These are phyloP conservation scores for Daedaleopsis nitida DNA, from an alignment of 768 basidiomycete species.

Conservation along the genomic window DNA sequence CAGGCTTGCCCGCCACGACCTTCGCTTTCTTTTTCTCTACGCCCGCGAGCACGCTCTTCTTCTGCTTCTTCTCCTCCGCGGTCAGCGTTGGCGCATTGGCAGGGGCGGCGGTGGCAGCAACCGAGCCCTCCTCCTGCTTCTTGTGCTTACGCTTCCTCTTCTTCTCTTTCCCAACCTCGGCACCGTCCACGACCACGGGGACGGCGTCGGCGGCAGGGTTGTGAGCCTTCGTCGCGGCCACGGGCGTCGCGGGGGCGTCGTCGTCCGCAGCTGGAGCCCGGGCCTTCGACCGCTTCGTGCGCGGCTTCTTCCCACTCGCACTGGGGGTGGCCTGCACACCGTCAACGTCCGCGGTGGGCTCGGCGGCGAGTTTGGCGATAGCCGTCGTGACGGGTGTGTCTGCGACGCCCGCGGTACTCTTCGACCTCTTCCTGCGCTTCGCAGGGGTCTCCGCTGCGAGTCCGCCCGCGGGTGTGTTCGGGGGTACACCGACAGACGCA, in stretches of 20 bases:
- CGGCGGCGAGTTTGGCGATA: constrained; percentile 21
- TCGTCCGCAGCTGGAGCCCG: constrained; percentile 4
- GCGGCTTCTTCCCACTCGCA: constrained; percentile 12
- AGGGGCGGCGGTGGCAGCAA: constrained; percentile 1
- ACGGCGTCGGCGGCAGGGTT: background rate
- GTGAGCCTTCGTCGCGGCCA: background rate
- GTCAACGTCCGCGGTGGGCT: background rate
- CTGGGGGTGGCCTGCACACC: constrained; percentile 8
- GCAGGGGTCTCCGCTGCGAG: constrained; percentile 20
- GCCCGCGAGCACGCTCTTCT: constrained; percentile 39
- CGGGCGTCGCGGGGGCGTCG: background rate
- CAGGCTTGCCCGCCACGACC: constrained; percentile 34
- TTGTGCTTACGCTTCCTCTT: constrained; percentile 18
- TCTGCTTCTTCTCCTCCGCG: constrained; percentile 53
- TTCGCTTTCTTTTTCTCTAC: constrained; percentile 63
- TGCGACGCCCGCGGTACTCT: constrained; percentile 12
- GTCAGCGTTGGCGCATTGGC: constrained; percentile 12
- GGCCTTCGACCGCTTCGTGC: constrained; percentile 18
- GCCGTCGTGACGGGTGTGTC: constrained; percentile 20
- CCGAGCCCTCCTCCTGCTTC: constrained; percentile 13
- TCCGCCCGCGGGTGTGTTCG: constrained; percentile 29
- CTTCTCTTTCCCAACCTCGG: constrained; percentile 4
- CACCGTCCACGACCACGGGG: background rate
- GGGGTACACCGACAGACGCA: constrained; percentile 15
- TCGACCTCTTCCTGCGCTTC: constrained; percentile 24